Evolutionary conservation across 1,139 yeast species (phyloP).

Genomic region (Diutina pseudorugosa): DNA sequence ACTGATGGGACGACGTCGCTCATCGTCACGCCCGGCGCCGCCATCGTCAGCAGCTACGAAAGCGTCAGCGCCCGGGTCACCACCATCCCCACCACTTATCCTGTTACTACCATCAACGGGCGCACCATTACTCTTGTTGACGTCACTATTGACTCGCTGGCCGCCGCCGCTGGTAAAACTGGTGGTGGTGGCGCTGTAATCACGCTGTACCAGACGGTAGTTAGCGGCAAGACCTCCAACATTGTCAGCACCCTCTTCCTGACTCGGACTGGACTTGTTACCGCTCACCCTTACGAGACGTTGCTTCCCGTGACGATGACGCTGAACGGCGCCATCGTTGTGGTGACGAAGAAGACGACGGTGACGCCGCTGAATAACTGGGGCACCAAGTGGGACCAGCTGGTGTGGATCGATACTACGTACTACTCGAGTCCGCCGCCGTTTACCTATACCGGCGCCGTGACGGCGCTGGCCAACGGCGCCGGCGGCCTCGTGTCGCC

Average conservation of each 20-base stretch:
- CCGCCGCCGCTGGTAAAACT: not conserved
- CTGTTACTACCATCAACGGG: conserved; percentile 4
- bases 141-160: conserved; percentile 2
- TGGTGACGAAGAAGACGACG: conserved; percentile 2
- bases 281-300: conserved; percentile 3
- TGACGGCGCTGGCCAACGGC: not conserved
- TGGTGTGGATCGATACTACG: conserved; percentile 2
- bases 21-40: not conserved
- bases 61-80: not conserved
- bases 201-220: not conserved
- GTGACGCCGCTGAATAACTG: conserved; percentile 2
- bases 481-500: not conserved
- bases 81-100: too few species aligned
- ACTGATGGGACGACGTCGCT: not conserved
- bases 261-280: not conserved
- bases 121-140: not conserved
- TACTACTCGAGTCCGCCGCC: not conserved
- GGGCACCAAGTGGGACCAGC: conserved; percentile 1
- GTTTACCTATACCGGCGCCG: not conserved
- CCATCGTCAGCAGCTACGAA: not conserved
- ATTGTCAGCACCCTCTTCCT: not conserved
- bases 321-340: not conserved
- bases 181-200: not conserved
- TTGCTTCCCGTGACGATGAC: not conserved
- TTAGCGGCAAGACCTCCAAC: not conserved